These are phyloP conservation scores for Ceratobasidium sp. DNA, from an alignment of 1,284 basidiomycete genomes.

Conservation along the genomic window DNA sequence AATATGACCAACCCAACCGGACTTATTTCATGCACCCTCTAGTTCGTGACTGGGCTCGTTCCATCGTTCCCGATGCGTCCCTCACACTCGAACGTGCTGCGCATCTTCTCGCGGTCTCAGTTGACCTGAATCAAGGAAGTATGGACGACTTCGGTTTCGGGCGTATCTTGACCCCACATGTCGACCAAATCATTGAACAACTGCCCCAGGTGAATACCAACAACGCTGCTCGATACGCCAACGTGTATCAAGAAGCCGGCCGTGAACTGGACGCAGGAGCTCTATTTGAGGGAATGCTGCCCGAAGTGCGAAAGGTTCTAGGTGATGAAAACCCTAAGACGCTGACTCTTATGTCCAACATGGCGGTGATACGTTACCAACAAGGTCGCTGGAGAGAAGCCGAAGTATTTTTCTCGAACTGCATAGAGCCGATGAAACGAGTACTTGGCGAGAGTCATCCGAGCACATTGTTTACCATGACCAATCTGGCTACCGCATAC, in stretches of 20 bases:
- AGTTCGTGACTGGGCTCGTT: constrained; percentile 4
- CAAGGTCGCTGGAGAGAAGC: constrained; percentile 7
- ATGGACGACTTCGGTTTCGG: not conserved
- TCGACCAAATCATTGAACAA: constrained; percentile 10
- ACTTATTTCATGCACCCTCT: constrained; percentile 13
- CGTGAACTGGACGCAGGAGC: not conserved
- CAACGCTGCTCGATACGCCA: not conserved
- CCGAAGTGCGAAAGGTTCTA: not conserved
- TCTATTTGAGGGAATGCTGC: not conserved
- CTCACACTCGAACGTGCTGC: not conserved
- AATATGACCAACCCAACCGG: constrained; percentile 4
- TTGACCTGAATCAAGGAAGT: not conserved
- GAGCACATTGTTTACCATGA: not conserved
- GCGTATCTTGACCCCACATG: not conserved
- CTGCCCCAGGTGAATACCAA: not conserved
- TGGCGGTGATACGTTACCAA: not conserved
- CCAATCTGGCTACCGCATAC: not conserved
- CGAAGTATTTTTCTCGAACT: not conserved
- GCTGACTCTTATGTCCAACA: not conserved
- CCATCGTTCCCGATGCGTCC: not conserved
- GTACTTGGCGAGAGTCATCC: not conserved
- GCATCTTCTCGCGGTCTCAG: not conserved
- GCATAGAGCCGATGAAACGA: not conserved
- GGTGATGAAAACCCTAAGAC: not conserved
- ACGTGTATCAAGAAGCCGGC: not conserved